Evolutionary conservation across 2,329 filamentous ascomycete species (phyloP).

Genomic region (Drechslerella dactyloides): DNA sequence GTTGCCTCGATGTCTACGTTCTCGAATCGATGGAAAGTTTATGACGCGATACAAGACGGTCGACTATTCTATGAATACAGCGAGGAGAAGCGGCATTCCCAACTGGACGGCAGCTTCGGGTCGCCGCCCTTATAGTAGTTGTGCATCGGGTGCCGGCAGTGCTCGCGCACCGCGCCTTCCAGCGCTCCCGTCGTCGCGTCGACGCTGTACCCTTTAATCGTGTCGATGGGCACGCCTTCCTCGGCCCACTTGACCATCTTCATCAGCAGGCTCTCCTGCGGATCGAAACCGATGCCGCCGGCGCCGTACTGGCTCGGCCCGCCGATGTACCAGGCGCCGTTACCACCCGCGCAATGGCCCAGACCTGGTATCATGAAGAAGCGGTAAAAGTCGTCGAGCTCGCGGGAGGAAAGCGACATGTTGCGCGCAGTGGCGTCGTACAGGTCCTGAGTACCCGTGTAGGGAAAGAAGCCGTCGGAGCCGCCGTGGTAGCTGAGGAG

Average conservation of each 20-base stretch:
- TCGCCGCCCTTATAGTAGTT: slow-evolving; percentile 42
- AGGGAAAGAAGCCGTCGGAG: slow-evolving; percentile 16
- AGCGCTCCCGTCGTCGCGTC: neutral
- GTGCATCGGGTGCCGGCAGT: slow-evolving; percentile 26
- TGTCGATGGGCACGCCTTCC: slow-evolving; percentile 57
- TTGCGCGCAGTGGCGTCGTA: slow-evolving; percentile 25
- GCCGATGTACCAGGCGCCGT: slow-evolving; percentile 51
- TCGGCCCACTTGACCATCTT: slow-evolving; percentile 64
- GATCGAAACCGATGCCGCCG: slow-evolving; percentile 7
- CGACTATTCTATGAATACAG: neutral
- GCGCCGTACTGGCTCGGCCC: slow-evolving; percentile 11
- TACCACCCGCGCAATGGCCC: slow-evolving; percentile 56
- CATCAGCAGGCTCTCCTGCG: slow-evolving; percentile 56
- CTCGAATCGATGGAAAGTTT: no score
- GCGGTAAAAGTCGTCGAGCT: slow-evolving; percentile 56
- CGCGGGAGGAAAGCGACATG: slow-evolving; percentile 18
- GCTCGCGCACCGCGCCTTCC: slow-evolving; percentile 15
- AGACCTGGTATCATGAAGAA: slow-evolving; percentile 57
- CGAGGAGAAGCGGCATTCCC: slow-evolving; percentile 25
- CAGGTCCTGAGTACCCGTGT: slow-evolving; percentile 4
- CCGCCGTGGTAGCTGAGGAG: slow-evolving; percentile 62
- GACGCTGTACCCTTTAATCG: slow-evolving; percentile 53
- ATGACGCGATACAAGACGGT: neutral
- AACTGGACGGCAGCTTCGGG: slow-evolving; percentile 10
- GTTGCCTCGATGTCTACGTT: no score